phyloP scores from a whole-genome alignment of 139 green algal genomes.

The Volvox africanus region DNA sequence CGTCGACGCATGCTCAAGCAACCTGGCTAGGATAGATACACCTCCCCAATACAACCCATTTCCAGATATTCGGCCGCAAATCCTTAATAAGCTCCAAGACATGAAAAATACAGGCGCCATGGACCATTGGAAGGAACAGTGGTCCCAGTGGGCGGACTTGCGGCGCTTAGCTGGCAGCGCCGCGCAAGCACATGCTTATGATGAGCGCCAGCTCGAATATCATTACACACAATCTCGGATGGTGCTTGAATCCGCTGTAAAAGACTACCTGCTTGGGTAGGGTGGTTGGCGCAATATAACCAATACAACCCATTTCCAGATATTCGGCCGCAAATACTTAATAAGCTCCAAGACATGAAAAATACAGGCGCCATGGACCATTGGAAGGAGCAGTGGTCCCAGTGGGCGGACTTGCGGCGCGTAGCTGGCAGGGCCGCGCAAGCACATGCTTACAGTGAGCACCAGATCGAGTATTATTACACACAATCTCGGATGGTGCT shows the following conservation, averaged over 20 bases:
- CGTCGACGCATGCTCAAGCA: not conserved
- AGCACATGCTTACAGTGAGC: not conserved
- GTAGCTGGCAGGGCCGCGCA: not conserved
- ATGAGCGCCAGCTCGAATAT: not conserved
- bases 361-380: not conserved
- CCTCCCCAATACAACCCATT: not conserved
- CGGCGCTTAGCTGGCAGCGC: not conserved
- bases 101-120: not conserved
- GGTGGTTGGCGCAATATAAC: too few relatives aligned
- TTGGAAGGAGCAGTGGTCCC: not conserved
- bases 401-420: not conserved
- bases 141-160: not conserved
- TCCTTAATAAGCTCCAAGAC: not conserved
- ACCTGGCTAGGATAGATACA: not conserved
- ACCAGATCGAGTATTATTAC: slow-evolving; percentile 15
- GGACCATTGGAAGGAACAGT: not conserved
- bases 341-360: not conserved
- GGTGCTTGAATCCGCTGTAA: not conserved
- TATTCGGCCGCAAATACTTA: not conserved
- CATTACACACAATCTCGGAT: not conserved
- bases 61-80: not conserved
- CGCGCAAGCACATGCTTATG: not conserved
- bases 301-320: not conserved
- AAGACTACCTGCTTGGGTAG: not conserved
- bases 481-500: not conserved